Evolutionary conservation across 352 stramenopile genomes (phyloP).

Genomic region (Globisporangium paroecandrum): DNA sequence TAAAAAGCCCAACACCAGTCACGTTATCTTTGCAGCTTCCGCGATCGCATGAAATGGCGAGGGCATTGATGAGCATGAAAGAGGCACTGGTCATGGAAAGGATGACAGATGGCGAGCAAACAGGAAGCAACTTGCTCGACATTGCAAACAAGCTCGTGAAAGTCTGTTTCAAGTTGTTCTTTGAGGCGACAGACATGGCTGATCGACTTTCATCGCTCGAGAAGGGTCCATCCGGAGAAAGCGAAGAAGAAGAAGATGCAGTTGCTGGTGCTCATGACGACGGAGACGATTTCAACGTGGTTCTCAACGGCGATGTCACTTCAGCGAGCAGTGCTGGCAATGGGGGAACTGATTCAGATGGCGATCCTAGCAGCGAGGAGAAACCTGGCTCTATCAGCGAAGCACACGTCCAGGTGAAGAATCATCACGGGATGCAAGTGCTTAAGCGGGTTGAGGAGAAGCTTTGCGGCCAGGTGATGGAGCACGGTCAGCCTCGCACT

Average conservation of each 20-base stretch:
- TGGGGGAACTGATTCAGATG: slow-evolving; percentile 7
- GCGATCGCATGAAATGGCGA: slow-evolving; percentile 9
- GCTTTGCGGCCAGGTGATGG: slow-evolving; percentile 45
- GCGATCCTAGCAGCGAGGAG: not conserved
- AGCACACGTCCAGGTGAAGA: slow-evolving; percentile 28
- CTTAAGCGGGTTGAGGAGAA: slow-evolving; percentile 76
- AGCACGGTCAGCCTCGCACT: slow-evolving; percentile 27
- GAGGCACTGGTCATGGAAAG: slow-evolving; percentile 16
- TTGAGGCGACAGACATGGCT: slow-evolving; percentile 62
- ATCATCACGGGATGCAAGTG: slow-evolving; percentile 60
- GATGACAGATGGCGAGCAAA: not conserved
- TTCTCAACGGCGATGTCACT: slow-evolving; percentile 7
- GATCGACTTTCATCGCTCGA: slow-evolving; percentile 40
- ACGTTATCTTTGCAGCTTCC: not conserved
- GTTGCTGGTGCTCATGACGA: slow-evolving; percentile 3
- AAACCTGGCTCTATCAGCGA: not conserved
- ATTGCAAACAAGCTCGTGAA: slow-evolving; percentile 35
- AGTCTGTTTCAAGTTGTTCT: slow-evolving; percentile 55
- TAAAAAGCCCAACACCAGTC: not conserved
- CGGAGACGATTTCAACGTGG: slow-evolving; percentile 18
- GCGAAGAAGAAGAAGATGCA: slow-evolving; percentile 5
- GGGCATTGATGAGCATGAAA: slow-evolving; percentile 29
- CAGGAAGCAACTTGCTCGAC: slow-evolving; percentile 22
- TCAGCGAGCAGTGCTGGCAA: slow-evolving; percentile 8
- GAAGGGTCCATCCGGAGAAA: slow-evolving; percentile 10